These are phyloP conservation scores for Ogataea ganodermae DNA, from an alignment of 805 yeast species.

Conservation along the genomic window DNA sequence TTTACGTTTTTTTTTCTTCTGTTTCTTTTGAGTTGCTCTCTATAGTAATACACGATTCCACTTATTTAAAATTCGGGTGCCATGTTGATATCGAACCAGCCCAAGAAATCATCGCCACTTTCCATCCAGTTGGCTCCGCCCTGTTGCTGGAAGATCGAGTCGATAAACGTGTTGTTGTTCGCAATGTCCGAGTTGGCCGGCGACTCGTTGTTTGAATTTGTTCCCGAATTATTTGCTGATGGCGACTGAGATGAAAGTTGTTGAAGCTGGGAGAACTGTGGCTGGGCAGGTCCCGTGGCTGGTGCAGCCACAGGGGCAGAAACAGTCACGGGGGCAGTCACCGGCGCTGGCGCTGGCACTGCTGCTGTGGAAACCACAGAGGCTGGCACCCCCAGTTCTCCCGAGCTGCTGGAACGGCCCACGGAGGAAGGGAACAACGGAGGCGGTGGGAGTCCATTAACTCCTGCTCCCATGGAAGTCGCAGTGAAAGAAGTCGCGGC, in stretches of 20 bases:
- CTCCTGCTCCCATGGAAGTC: slow-evolving; percentile 30
- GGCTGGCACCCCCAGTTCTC: no score
- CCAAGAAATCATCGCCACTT: slow-evolving; percentile 83
- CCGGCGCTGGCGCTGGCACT: neutral
- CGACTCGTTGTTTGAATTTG: slow-evolving; percentile 22
- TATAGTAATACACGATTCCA: neutral
- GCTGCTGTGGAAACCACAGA: no score
- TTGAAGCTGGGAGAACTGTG: slow-evolving; percentile 11
- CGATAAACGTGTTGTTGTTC: slow-evolving; percentile 36
- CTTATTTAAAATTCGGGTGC: slow-evolving; percentile 53
- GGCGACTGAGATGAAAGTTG: slow-evolving; percentile 19
- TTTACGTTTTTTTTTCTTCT: neutral
- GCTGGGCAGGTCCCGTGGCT: slow-evolving; percentile 2
- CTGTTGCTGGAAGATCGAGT: slow-evolving; percentile 74
- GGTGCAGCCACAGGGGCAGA: neutral
- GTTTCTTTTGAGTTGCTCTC: neutral
- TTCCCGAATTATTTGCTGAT: slow-evolving; percentile 20
- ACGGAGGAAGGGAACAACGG: slow-evolving; percentile 27
- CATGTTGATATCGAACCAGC: slow-evolving; percentile 89
- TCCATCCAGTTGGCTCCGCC: slow-evolving; percentile 87
- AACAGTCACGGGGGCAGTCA: neutral
- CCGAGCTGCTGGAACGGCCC: slow-evolving; percentile 3
- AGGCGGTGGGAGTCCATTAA: slow-evolving; percentile 29
- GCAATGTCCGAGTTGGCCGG: slow-evolving; percentile 28
- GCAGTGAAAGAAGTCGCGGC: slow-evolving; percentile 18